Conservation (phyloP, 1,284 basidiomycete species). For the Microbotryum silenes-acaulis region DNA sequence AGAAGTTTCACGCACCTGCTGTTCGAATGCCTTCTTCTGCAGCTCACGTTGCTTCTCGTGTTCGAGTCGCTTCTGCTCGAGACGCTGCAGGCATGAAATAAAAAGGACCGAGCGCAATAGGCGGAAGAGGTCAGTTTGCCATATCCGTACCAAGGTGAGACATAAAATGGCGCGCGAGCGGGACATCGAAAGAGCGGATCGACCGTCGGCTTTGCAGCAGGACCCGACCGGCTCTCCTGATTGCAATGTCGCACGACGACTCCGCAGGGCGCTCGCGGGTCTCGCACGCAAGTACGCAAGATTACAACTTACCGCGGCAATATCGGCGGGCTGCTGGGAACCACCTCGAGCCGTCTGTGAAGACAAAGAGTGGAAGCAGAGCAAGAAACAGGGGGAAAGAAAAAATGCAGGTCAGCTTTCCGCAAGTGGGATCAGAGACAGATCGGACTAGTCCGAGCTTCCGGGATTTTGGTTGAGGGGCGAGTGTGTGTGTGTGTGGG, state of each 20-base stretch:
- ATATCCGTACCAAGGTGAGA: background rate
- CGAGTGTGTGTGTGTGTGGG: no score
- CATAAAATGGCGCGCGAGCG: background rate
- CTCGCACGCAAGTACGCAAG: no score
- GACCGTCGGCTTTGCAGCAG: background rate
- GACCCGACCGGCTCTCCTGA: background rate
- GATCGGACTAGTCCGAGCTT: no score
- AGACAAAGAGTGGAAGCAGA: no score
- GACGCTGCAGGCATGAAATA: constrained; percentile 50
- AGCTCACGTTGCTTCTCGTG: constrained; percentile 74
- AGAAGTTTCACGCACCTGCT: constrained; percentile 62
- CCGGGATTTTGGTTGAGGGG: no score
- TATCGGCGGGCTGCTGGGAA: no score
- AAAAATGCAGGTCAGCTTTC: no score
- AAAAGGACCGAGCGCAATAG: background rate
- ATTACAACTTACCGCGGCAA: no score
- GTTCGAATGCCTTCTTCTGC: constrained; percentile 83
- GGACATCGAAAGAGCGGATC: background rate
- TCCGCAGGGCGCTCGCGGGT: no score
- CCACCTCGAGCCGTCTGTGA: no score
- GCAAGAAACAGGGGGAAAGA: no score
- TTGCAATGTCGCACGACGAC: background rate
- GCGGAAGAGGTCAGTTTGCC: background rate
- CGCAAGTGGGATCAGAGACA: no score
- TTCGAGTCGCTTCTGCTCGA: constrained; percentile 81